phyloP scores from a whole-genome alignment of 192 early-diverging fungal species.

The Chytriomyces confervae region DNA sequence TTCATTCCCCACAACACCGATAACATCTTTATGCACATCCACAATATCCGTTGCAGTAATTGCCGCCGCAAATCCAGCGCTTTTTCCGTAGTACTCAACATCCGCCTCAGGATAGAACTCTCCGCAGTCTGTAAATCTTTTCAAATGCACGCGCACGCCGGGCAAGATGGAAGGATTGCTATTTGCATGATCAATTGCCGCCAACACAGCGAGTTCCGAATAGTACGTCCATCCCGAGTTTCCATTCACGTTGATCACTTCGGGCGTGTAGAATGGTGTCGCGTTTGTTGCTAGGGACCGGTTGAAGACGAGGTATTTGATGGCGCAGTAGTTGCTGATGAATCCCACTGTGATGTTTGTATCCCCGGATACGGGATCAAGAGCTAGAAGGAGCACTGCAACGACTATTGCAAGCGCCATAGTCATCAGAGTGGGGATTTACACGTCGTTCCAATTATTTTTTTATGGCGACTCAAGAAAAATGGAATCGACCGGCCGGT shows the following conservation, averaged over 20 bases:
- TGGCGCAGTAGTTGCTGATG: conserved; percentile 17
- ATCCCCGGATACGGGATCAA: no score
- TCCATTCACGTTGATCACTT: neutral
- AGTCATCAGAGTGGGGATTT: no score
- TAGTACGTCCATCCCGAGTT: neutral
- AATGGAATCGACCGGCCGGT: no score
- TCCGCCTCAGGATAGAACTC: neutral
- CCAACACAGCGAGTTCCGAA: conserved; percentile 1
- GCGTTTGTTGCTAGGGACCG: neutral
- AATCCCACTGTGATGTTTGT: conserved; percentile 20
- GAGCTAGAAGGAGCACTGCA: no score
- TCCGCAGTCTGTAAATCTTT: conserved; percentile 25
- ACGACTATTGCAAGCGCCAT: no score
- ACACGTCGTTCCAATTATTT: no score
- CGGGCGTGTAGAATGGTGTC: neutral
- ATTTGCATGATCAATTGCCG: neutral
- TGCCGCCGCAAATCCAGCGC: conserved; percentile 9
- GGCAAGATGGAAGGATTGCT: neutral
- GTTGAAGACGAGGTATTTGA: neutral
- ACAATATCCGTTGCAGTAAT: conserved; percentile 7
- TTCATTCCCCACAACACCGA: conserved; percentile 18
- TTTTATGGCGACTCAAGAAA: no score
- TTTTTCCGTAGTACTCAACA: neutral
- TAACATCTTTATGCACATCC: neutral
- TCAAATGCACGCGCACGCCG: neutral